These are phyloP conservation scores for Nothophaeocryptopus gaeumannii DNA, from an alignment of 2,329 filamentous ascomycete genomes.

Conservation along the genomic window DNA sequence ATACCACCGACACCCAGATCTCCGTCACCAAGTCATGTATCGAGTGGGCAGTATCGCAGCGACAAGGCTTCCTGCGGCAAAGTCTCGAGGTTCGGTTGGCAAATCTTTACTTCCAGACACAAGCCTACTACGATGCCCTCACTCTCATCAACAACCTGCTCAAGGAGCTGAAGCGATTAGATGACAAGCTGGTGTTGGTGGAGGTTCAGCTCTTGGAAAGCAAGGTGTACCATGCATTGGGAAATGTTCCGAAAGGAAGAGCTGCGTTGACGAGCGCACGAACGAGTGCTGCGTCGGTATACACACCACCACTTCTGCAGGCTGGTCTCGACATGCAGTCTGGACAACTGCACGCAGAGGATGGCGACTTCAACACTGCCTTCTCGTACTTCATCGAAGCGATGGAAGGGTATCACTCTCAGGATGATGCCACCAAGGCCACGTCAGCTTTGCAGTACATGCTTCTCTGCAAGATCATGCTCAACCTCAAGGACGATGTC, in stretches of 20 bases:
- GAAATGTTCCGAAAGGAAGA: slow-evolving; percentile 92
- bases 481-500: slow-evolving; percentile 94
- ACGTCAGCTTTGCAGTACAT: slow-evolving; percentile 98
- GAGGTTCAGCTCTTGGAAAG: slow-evolving; percentile 98
- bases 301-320: slow-evolving; percentile 91
- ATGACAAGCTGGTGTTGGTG: slow-evolving; percentile 96
- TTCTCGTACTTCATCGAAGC: slow-evolving; percentile 99
- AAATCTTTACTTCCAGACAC: slow-evolving; percentile 91
- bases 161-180: slow-evolving; percentile 93
- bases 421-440: slow-evolving; percentile 84
- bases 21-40: slow-evolving; percentile 97
- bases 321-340: slow-evolving; percentile 98
- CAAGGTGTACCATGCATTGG: slow-evolving; percentile 92
- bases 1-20: slow-evolving; percentile 92
- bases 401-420: slow-evolving; percentile 90
- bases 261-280: slow-evolving; percentile 91
- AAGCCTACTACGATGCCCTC: slow-evolving; percentile 94
- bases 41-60: slow-evolving; percentile 95
- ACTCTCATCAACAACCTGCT: slow-evolving; percentile 95
- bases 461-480: slow-evolving; percentile 99
- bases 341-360: slow-evolving; percentile 97
- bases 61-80: slow-evolving; percentile 92
- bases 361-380: slow-evolving; percentile 97
- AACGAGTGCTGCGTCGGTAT: slow-evolving; percentile 93
- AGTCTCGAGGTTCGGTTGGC: slow-evolving; percentile 97